Evolutionary conservation across 2,329 filamentous ascomycete genomes (phyloP).

Genomic region (Ceratocystis alfenasii): DNA sequence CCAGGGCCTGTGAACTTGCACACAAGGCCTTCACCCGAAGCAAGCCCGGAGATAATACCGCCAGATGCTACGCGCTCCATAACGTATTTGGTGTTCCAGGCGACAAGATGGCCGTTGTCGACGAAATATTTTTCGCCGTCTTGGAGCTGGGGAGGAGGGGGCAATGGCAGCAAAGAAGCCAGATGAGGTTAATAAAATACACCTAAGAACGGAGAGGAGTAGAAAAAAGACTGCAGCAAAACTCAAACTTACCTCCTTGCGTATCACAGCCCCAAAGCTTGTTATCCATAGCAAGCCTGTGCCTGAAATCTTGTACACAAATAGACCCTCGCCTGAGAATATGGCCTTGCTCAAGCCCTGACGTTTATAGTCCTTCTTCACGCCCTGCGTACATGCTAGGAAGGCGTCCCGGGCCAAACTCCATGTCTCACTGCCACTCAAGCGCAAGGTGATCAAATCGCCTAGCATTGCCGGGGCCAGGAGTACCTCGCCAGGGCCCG

Average conservation of each 20-base stretch:
- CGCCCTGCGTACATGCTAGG: slow-evolving; percentile 72
- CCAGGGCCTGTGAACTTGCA: slow-evolving; percentile 92
- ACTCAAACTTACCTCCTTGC: slow-evolving; percentile 66
- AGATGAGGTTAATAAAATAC: not conserved
- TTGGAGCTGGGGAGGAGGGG: slow-evolving; percentile 33
- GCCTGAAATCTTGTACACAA: slow-evolving; percentile 76
- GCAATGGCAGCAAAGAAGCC: slow-evolving; percentile 1
- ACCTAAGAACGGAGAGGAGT: slow-evolving; percentile 11
- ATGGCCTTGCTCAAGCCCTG: slow-evolving; percentile 82
- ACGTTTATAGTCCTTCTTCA: slow-evolving; percentile 75
- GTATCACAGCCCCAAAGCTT: slow-evolving; percentile 87
- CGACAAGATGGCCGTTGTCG: slow-evolving; percentile 85
- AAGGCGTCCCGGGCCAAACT: slow-evolving; percentile 78
- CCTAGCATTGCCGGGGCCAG: slow-evolving; percentile 70
- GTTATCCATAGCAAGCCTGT: slow-evolving; percentile 77
- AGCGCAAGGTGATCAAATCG: slow-evolving; percentile 69
- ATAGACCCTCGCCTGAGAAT: slow-evolving; percentile 86
- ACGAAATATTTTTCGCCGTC: slow-evolving; percentile 80
- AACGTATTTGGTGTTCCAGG: slow-evolving; percentile 92
- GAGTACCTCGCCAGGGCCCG: slow-evolving; percentile 81
- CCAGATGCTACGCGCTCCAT: slow-evolving; percentile 84
- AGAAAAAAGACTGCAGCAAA: not conserved
- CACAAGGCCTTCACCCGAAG: slow-evolving; percentile 74
- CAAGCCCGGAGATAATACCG: slow-evolving; percentile 78
- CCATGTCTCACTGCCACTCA: slow-evolving; percentile 66